A percentile compares a stretch with the other conserved stretches of the same genome.
Conservation (phyloP, 106 monocot genomes). For the Acanthochlamys bracteata region DNA sequence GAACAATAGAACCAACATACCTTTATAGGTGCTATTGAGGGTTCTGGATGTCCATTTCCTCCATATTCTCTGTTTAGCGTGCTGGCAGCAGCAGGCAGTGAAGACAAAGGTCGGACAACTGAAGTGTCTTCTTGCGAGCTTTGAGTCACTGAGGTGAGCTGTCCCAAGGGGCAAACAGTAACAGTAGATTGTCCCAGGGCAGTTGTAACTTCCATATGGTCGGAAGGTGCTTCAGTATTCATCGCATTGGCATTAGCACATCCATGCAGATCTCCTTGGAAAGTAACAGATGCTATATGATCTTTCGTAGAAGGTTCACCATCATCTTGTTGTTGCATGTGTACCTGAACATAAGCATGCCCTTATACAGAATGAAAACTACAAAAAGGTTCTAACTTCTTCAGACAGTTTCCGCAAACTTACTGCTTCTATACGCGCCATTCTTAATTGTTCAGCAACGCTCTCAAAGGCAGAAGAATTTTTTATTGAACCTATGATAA, state of each 20-base stretch:
- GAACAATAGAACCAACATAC: constrained; percentile 6
- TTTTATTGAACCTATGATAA: constrained; percentile 39
- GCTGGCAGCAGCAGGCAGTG: constrained; percentile 5
- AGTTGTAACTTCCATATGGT: too few relatives aligned
- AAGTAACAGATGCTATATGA: constrained; percentile 12
- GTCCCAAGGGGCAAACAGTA: too few relatives aligned
- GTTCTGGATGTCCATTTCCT: constrained; percentile 1
- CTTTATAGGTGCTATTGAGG: constrained; percentile 8
- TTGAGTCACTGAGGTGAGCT: too few relatives aligned
- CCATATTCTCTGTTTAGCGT: constrained; percentile 11
- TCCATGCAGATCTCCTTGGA: constrained; percentile 9
- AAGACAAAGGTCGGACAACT: too few relatives aligned
- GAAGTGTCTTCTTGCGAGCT: too few relatives aligned
- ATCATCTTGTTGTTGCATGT: constrained; percentile 3
- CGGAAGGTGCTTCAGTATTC: background rate
- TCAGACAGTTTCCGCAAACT: background rate
- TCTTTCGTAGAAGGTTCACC: constrained; percentile 6
- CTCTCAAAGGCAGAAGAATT: constrained; percentile 58
- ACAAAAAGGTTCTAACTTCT: background rate
- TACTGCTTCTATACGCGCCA: constrained; percentile 39
- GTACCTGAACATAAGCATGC: constrained; percentile 13
- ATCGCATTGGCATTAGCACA: background rate
- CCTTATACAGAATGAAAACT: background rate
- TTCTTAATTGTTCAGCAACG: constrained; percentile 53
- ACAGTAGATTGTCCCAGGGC: too few relatives aligned